Evolutionary conservation across 805 yeast genomes (phyloP), one percentile per base, ranked within the genome.

Genomic region (Candida silvicultrix): DNA sequence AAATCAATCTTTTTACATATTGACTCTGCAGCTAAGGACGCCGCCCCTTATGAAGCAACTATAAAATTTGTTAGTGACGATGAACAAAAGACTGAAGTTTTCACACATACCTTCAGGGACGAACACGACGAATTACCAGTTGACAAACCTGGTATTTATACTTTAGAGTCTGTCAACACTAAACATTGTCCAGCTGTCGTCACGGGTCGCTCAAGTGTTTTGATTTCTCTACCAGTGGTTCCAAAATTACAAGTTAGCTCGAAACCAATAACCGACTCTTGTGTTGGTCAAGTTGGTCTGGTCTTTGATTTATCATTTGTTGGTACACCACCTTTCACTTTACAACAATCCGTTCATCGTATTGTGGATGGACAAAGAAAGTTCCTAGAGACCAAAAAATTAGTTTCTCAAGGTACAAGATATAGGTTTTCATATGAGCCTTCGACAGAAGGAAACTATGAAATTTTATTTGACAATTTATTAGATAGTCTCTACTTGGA

Each of bases 231-330:
- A 31, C 83, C 85, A 5, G 74, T 81, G 4, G 73, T 74, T 32
- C 83, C 85, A 10, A 57, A 67, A 20, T 49, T 80, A 21, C 52
- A 60, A 3, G 72, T 77, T 15, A 59, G 55, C 23, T 63, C 74
- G 3, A 61, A 62, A 10, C 68, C 92, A 3, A 79, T 92, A 2
- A 70, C 80, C 22, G 98, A 92, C 57, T 78, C 84, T 42, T 94
- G 99, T 68, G 85, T 94, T 28, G 99, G 99, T 0, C 88, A 89
- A 40, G 82, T 89, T 9, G 99, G 97, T 0, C 80, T 89, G 48
- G 71, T 74, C 29, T 89, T 88, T 50, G 86, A 83, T 43, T 71
- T 90, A 47, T 64, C 74, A 0, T 70, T 84, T 43, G 68, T 75
- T 5, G 98, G 99, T 16, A 77, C 81, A 25, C 85, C 96, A 0